These are phyloP conservation scores for Thelonectria blattea DNA, from an alignment of 2,329 filamentous ascomycete species.

Conservation along the genomic window DNA sequence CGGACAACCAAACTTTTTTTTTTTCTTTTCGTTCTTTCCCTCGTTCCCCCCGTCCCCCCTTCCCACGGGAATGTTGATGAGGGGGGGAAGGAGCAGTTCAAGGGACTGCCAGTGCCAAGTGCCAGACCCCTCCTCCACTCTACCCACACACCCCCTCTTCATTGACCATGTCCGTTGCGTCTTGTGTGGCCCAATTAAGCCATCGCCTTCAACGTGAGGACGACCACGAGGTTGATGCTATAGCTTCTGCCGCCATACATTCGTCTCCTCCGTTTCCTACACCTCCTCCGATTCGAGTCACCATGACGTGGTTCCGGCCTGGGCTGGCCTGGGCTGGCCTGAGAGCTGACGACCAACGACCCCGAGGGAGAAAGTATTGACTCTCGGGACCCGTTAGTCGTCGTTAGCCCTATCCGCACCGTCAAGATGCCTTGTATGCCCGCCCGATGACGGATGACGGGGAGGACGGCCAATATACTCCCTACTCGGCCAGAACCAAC, in stretches of 20 bases:
- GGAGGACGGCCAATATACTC: constrained; percentile 11
- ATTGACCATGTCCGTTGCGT: constrained; percentile 1
- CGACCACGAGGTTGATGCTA: constrained; percentile 4
- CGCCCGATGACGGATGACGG: constrained; percentile 12
- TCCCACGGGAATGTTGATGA: neutral
- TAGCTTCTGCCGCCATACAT: neutral
- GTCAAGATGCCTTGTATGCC: no score
- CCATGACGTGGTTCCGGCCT: neutral
- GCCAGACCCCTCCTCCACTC: no score
- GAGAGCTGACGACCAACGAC: neutral
- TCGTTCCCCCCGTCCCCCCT: neutral
- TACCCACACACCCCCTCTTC: neutral
- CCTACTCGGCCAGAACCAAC: neutral
- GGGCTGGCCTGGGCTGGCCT: neutral
- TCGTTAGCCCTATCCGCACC: constrained; percentile 13
- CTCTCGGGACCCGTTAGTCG: constrained; percentile 5
- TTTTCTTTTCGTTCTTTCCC: no score
- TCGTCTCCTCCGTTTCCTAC: neutral
- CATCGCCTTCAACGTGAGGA: constrained; percentile 5
- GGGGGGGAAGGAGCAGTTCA: neutral
- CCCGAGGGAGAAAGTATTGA: neutral
- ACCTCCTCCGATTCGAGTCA: neutral
- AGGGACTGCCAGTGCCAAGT: neutral
- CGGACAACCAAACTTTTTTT: no score
- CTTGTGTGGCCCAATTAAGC: constrained; percentile 10